Conservation (phyloP, 139 green algal genomes). For the Tetraselmis striata region DNA sequence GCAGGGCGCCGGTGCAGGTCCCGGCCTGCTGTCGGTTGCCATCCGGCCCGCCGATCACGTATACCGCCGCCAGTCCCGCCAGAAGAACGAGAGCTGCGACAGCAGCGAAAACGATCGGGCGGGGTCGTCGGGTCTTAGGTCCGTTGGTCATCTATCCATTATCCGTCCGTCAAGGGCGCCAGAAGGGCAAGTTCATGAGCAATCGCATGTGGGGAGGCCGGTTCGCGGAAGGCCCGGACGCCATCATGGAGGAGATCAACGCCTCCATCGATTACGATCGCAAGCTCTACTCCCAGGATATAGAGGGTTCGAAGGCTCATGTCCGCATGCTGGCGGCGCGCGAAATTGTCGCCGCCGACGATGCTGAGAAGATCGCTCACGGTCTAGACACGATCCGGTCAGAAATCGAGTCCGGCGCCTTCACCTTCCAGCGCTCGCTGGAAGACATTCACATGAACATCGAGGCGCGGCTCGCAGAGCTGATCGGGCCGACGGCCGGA, state of each 20-base stretch:
- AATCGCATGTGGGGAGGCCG: constrained; percentile 91
- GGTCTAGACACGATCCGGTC: constrained; percentile 65
- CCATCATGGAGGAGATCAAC: constrained; percentile 96
- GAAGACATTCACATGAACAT: constrained; percentile 98
- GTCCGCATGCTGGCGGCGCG: constrained; percentile 75
- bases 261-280: constrained; percentile 86
- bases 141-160: too few species aligned
- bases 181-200: too few species aligned
- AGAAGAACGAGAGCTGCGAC: too few species aligned
- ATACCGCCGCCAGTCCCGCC: too few species aligned
- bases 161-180: too few species aligned
- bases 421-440: constrained; percentile 75
- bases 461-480: constrained; percentile 82
- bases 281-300: constrained; percentile 88
- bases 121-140: too few species aligned
- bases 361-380: constrained; percentile 63
- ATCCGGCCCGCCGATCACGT: too few species aligned
- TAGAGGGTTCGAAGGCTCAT: constrained; percentile 72
- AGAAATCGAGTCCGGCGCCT: constrained; percentile 70
- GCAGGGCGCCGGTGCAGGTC: too few species aligned
- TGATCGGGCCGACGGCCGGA: constrained; percentile 78
- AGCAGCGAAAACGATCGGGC: too few species aligned
- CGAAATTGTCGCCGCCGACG: constrained; percentile 78
- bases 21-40: too few species aligned
- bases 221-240: constrained; percentile 85